phyloP scores from a whole-genome alignment of 768 basidiomycete genomes.

The Amanita exitialis region DNA sequence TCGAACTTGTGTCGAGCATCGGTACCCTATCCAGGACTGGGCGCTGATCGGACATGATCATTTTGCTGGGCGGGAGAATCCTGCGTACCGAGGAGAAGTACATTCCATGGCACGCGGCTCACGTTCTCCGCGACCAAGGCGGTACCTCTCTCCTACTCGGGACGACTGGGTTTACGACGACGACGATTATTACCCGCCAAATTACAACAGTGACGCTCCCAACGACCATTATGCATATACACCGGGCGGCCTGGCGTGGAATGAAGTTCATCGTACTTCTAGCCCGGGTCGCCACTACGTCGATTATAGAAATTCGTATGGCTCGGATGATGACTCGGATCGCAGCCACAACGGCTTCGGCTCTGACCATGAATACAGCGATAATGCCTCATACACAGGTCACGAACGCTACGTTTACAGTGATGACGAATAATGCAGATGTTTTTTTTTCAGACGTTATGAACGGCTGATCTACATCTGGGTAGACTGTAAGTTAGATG shows the following conservation, averaged over 20 bases:
- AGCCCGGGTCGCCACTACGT: not conserved
- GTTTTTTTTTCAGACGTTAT: not conserved
- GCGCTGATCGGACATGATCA: not conserved
- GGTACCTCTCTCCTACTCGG: not conserved
- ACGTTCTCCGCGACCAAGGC: not conserved
- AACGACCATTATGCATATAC: not conserved
- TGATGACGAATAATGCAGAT: slow-evolving; percentile 25
- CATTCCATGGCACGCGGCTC: not conserved
- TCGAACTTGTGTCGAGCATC: slow-evolving; percentile 1
- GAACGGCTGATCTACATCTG: too few relatives aligned
- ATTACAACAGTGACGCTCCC: not conserved
- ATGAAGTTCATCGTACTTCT: too few relatives aligned
- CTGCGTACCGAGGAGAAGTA: not conserved
- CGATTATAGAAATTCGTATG: not conserved
- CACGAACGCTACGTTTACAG: slow-evolving; percentile 22
- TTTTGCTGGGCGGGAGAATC: not conserved
- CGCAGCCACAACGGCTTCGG: slow-evolving; percentile 38
- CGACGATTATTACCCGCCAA: not conserved
- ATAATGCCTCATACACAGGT: slow-evolving; percentile 33
- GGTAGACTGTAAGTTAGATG: too few relatives aligned
- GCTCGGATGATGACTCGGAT: not conserved
- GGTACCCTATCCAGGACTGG: not conserved
- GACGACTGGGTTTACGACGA: not conserved
- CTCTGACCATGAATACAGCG: slow-evolving; percentile 56
- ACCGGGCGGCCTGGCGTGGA: too few relatives aligned